phyloP scores from a whole-genome alignment of 1,139 yeast genomes.

The Ogataea hybrid region DNA sequence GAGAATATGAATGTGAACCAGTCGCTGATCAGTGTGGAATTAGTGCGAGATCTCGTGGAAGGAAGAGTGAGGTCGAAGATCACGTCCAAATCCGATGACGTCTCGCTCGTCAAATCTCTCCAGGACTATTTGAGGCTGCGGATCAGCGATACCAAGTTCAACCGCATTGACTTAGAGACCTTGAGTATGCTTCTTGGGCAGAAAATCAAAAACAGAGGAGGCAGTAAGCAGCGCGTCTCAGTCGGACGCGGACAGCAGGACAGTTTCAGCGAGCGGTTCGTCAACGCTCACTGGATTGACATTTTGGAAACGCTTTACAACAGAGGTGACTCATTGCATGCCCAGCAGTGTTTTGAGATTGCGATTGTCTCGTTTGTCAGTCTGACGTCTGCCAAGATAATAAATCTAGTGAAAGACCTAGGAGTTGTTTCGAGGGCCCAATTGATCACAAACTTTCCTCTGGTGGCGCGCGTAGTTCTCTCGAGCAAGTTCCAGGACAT shows the following conservation, averaged over 20 bases:
- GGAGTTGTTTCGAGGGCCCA: conserved; percentile 43
- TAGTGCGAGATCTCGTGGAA: conserved; percentile 53
- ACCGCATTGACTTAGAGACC: conserved; percentile 41
- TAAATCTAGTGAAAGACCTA: conserved; percentile 41
- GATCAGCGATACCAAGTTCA: conserved; percentile 46
- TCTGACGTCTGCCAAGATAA: conserved; percentile 44
- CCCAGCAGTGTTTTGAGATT: conserved; percentile 44
- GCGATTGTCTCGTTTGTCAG: conserved; percentile 53
- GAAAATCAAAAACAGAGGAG: conserved; percentile 20
- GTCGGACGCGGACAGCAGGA: conserved; percentile 5
- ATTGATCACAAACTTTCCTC: conserved; percentile 44
- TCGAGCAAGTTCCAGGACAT: conserved; percentile 43
- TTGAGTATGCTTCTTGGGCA: conserved; percentile 42
- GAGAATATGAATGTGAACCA: conserved; percentile 27
- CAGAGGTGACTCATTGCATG: conserved; percentile 53
- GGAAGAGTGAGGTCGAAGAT: conserved; percentile 49
- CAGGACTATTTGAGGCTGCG: conserved; percentile 45
- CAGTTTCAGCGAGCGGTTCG: conserved; percentile 53
- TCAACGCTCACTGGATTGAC: conserved; percentile 55
- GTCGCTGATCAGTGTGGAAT: conserved; percentile 39
- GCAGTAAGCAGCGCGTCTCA: conserved; percentile 3
- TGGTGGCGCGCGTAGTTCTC: conserved; percentile 51
- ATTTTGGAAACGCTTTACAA: conserved; percentile 54
- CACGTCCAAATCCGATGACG: conserved; percentile 51
- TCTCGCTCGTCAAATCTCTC: conserved; percentile 43